Percentiles rank a stretch among this genome's conserved stretches.
These are phyloP conservation scores for Trametes maxima DNA, from an alignment of 768 basidiomycete genomes.

Conservation along the genomic window DNA sequence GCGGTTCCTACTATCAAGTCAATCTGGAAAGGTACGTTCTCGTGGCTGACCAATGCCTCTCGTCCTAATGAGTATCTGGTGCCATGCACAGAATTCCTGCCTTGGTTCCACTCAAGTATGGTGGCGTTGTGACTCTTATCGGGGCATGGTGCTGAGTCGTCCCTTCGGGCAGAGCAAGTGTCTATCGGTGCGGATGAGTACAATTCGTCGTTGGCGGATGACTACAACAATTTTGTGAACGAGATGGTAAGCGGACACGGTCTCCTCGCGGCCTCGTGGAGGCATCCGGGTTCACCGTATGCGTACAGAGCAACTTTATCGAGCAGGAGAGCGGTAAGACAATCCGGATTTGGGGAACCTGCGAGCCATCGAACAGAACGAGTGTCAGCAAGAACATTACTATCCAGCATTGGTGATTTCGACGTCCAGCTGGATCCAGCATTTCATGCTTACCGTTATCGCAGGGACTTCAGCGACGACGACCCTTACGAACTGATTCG, in stretches of 20 bases:
- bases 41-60: too few relatives aligned
- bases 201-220: conserved; percentile 38
- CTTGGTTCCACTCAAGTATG: conserved; percentile 31
- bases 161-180: conserved; percentile 35
- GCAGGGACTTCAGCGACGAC: conserved; percentile 31
- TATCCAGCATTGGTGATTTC: conserved; percentile 45
- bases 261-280: not conserved
- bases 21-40: conserved; percentile 43
- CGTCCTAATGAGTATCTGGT: conserved; percentile 19
- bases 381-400: conserved; percentile 44
- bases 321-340: conserved; percentile 35
- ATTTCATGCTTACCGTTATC: not conserved
- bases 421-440: not conserved
- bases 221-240: conserved; percentile 47
- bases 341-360: conserved; percentile 47
- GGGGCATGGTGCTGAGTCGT: not conserved
- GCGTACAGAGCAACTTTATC: conserved; percentile 35
- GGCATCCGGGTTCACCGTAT: not conserved
- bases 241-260: conserved; percentile 35
- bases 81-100: conserved; percentile 25
- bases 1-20: conserved; percentile 45
- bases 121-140: not conserved
- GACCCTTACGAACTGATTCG: conserved; percentile 30
- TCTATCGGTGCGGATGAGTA: conserved; percentile 53
- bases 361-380: conserved; percentile 40